Evolutionary conservation across 2,329 filamentous ascomycete species (phyloP).

Genomic region (Penicillium vulpinum): DNA sequence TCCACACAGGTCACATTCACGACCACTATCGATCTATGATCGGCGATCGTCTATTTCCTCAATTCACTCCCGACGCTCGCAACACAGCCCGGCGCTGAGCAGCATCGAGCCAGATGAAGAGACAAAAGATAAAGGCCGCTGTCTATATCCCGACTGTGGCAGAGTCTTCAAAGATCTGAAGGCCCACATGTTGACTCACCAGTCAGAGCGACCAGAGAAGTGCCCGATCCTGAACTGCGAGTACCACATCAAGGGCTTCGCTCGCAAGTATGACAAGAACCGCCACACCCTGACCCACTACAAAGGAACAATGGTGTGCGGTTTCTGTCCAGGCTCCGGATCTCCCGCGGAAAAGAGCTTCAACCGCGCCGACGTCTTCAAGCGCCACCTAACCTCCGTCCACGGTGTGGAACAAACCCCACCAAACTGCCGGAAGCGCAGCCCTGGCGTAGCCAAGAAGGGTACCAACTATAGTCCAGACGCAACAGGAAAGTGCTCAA

Average conservation of each 20-base stretch:
- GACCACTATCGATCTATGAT: slow-evolving; percentile 48
- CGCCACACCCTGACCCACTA: slow-evolving; percentile 91
- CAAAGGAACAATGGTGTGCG: slow-evolving; percentile 96
- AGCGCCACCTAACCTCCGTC: slow-evolving; percentile 85
- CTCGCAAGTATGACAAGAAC: slow-evolving; percentile 95
- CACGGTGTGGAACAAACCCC: slow-evolving; percentile 92
- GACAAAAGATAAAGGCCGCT: slow-evolving; percentile 64
- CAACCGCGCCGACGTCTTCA: slow-evolving; percentile 94
- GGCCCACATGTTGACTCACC: slow-evolving; percentile 92
- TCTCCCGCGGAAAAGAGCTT: slow-evolving; percentile 92
- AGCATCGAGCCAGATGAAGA: slow-evolving; percentile 65
- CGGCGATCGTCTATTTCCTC: slow-evolving; percentile 70
- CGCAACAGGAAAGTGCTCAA: slow-evolving; percentile 85
- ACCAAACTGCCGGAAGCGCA: slow-evolving; percentile 84
- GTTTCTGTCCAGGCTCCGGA: slow-evolving; percentile 87
- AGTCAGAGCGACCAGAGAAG: slow-evolving; percentile 87
- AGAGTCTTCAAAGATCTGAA: slow-evolving; percentile 87
- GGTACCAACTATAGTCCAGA: slow-evolving; percentile 71
- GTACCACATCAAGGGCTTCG: slow-evolving; percentile 89
- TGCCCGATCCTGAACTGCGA: slow-evolving; percentile 91
- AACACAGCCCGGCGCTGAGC: slow-evolving; percentile 60
- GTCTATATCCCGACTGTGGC: slow-evolving; percentile 80
- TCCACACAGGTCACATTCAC: slow-evolving; percentile 56
- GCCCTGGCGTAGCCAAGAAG: slow-evolving; percentile 57
- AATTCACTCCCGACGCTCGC: slow-evolving; percentile 65